Percentiles rank a stretch among this genome's conserved stretches.
Evolutionary conservation across 2,329 filamentous ascomycete genomes (phyloP).

Genomic region (Fusarium sp.): DNA sequence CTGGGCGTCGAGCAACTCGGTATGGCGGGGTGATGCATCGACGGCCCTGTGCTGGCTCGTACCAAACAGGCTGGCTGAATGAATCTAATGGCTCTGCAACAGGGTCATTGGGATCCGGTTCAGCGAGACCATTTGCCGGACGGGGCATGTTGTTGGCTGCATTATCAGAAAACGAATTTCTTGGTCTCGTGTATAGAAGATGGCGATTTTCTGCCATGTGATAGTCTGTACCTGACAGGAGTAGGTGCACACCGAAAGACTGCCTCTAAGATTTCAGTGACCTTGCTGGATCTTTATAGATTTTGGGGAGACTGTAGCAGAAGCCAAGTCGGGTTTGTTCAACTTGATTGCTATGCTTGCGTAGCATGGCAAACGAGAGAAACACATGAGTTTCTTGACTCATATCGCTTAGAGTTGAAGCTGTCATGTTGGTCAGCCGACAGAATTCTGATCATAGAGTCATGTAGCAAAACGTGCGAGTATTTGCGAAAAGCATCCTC

Average conservation of each 20-base stretch:
- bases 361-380: constrained; percentile 3
- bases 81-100: neutral
- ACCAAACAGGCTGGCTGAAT: neutral
- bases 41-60: neutral
- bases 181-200: neutral
- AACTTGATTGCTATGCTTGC: neutral
- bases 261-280: neutral
- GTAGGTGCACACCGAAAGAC: neutral
- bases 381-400: neutral
- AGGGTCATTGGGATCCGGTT: neutral
- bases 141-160: neutral
- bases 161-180: neutral
- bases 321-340: constrained; percentile 9
- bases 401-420: neutral
- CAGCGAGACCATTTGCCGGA: constrained; percentile 11
- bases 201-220: neutral
- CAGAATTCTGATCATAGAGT: too few species aligned
- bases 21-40: neutral
- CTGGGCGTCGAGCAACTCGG: neutral
- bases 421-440: neutral
- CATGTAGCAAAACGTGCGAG: too few species aligned
- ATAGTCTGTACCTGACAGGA: neutral
- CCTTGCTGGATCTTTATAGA: constrained; percentile 18
- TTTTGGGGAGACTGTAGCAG: neutral
- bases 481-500: neutral